Base-by-base conservation (phyloP, 2,329 filamentous ascomycete species). In the Epichloe hybrida region DNA sequence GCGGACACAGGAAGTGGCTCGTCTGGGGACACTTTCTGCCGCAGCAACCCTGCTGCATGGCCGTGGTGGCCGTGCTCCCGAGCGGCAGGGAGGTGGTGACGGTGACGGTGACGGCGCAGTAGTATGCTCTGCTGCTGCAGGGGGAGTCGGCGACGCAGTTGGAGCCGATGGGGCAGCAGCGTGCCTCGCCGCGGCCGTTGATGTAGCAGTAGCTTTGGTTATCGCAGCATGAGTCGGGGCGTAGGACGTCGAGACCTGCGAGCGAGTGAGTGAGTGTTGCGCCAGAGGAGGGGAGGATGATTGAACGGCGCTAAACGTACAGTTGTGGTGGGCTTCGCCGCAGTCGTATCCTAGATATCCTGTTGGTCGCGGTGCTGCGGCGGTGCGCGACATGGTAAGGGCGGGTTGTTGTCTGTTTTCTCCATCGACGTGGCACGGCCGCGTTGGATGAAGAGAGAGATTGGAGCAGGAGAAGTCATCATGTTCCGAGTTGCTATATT, bases 121-220 rank as follows among this genome's bases (percentile, higher is more conserved):
- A 65, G 54, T 62, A 70, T 27, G 58, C 57, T 15, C 61, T 57
- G 39, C 62, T 61, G 37, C 54, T 56, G 59, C 68, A 71, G n/a
- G 54, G 54, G 3, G 66, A 64, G 59, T 70, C 63, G 52, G 51
- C 52, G 53, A 59, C 46, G 62, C 73, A 75, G 54, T 66, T 60
- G 48, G 65, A 69, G 27, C 69, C 68, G 53, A 70, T 63, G 35
- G 64, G 62, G 55, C 73, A 76, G 61, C 73, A 75, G 47, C 60
- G 60, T 5, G 65, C 53, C 4, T 59, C 54, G 49, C 60, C 61
- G 20, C 56, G 54, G 5, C 57, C 55, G 56, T 67, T 64, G 50
- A 75, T 52, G 57, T 72, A 72, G 62, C 73, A 76, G 59, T 74
- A 76, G 42, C 62, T 58, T 15, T 64, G 58, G 55, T 75, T 69